Evolutionary conservation across 306 rosid genomes (phyloP), one percentile per base, ranked within the genome.

Genomic region (Castanea sativa): DNA sequence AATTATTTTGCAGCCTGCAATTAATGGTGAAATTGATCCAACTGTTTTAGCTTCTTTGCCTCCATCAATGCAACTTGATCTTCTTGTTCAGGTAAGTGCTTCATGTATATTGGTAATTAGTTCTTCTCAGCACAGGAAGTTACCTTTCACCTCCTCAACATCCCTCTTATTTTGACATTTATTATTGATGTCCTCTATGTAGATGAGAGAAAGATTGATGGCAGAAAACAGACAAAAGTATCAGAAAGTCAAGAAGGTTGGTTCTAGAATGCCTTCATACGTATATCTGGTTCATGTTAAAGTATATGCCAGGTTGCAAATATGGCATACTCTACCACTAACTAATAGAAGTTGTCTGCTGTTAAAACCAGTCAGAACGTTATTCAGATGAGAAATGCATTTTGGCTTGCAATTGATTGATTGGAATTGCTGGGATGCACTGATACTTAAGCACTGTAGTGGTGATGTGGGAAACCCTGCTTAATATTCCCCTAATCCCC

Each of bases 161-260:
- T 74, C 56, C 27, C 21, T 63, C 71, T 55, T 49, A 73, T 73
- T 77, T 69, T 74, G 74, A 81, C 67, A 72, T 73, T 33, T 45
- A 21, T 80, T 69, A 60, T 77, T 81, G 64, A 71, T 69, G 16
- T 78, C 76, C 55, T 59, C 64, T 69, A 61, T 73, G 70, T 88
- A 94, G 99, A 92, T 91, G 83, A 91, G 97, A 86, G 99, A 94
- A 86, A 91, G 90, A 64, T 74, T 91, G 81, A 91, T 92, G 83
- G 97, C 97, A 41, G 93, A 92, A 84, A 94, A 92, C 89, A 86
- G 97, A 84, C 99, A 92, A 51, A 94, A 90, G 91, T 92, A 94
- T 85, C 97, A 92, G 85, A 91, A 88, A 86, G 93, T 94, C 82
- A 92, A 90, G 88, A 94, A 92, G 99, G 98, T 94, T 73, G 77